Percentiles rank a stretch among this genome's conserved stretches.
phyloP scores from a whole-genome alignment of 805 yeast genomes.

The Candida insectalens region DNA sequence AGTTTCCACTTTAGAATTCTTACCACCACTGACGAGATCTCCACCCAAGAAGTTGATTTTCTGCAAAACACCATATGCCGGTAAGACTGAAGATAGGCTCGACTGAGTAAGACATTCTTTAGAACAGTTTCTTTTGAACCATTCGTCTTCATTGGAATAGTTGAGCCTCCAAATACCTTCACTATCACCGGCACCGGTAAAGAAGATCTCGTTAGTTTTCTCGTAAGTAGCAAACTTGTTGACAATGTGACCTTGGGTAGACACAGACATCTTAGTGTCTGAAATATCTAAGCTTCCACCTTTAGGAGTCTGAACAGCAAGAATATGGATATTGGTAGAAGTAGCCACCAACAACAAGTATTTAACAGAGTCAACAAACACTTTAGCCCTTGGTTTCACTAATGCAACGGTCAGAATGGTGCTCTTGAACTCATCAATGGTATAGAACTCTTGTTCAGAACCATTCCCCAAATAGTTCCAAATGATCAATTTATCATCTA shows the following conservation, averaged over 20 bases:
- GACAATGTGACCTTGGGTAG: conserved; percentile 70
- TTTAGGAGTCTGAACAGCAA: conserved; percentile 47
- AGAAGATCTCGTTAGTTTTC: conserved; percentile 69
- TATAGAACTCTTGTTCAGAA: conserved; percentile 50
- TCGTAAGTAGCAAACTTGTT: conserved; percentile 50
- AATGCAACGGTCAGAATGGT: conserved; percentile 68
- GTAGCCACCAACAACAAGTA: conserved; percentile 72
- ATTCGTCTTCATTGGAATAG: conserved; percentile 74
- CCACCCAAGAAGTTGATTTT: conserved; percentile 20
- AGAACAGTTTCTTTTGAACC: conserved; percentile 77
- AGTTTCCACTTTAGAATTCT: conserved; percentile 36
- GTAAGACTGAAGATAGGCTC: conserved; percentile 43
- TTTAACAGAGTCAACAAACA: conserved; percentile 71
- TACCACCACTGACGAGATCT: conserved; percentile 7
- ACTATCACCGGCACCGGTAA: conserved; percentile 74
- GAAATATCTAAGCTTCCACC: conserved; percentile 57
- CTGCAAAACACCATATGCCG: conserved; percentile 21
- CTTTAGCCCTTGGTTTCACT: conserved; percentile 72
- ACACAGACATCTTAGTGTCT: conserved; percentile 75
- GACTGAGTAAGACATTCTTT: conserved; percentile 76
- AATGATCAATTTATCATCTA: conserved; percentile 70
- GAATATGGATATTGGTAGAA: conserved; percentile 64
- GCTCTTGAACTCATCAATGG: conserved; percentile 74
- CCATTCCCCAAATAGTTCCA: conserved; percentile 63
- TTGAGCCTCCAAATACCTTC: conserved; percentile 78